phyloP scores from a whole-genome alignment of 2,329 filamentous ascomycete species.

The Aspergillus oerlinghausenensis region DNA sequence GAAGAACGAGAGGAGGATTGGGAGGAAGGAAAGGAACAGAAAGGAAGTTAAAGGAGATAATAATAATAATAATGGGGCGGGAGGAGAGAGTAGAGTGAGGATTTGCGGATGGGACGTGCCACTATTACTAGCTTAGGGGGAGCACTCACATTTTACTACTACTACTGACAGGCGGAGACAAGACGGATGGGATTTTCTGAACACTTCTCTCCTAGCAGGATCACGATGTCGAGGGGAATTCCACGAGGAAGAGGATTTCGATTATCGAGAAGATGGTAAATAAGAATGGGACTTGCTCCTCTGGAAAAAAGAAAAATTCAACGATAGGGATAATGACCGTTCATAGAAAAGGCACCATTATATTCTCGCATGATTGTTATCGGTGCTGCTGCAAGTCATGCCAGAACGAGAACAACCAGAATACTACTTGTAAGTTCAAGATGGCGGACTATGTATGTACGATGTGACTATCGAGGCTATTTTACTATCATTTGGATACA shows the following conservation, averaged over 20 bases:
- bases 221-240: not conserved
- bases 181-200: not conserved
- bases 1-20: slow-evolving; percentile 26
- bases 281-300: not conserved
- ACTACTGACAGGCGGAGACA: not conserved
- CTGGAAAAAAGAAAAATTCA: not conserved
- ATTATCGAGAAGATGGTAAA: not conserved
- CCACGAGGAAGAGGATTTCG: not conserved
- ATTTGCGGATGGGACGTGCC: slow-evolving; percentile 20
- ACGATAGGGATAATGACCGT: not conserved
- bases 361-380: not conserved
- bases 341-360: not conserved
- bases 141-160: not conserved
- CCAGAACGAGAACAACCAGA: not conserved
- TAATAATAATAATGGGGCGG: slow-evolving; percentile 18
- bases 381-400: not conserved
- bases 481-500: not conserved
- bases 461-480: not conserved
- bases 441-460: not conserved
- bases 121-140: not conserved
- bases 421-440: not conserved
- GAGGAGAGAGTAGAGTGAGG: slow-evolving; percentile 23
- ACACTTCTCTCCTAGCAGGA: not conserved
- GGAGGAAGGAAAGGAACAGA: slow-evolving; percentile 32
- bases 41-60: slow-evolving; percentile 23